Base-by-base conservation (phyloP, 371 early-diverging fungal genomes). In the Rhizomucor miehei region DNA sequence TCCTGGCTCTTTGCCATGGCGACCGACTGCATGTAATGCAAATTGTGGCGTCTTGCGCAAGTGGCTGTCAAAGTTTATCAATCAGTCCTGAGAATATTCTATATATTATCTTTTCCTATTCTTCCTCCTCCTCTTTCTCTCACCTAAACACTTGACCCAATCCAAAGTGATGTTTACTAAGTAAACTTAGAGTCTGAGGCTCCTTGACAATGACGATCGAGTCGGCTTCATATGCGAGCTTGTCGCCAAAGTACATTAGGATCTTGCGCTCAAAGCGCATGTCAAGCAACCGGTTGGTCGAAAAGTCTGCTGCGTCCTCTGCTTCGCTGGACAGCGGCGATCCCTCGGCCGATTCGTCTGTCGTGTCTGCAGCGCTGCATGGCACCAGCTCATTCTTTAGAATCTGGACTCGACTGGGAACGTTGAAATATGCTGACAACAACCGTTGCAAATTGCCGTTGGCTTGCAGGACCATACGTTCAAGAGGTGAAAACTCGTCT, bases 81-180 rank as follows among this genome's bases (percentile, higher is more conserved):
- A n/a, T n/a, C n/a, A n/a, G n/a, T n/a, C n/a, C n/a, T n/a, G n/a
- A n/a, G n/a, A n/a, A n/a, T n/a, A n/a, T n/a, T n/a, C n/a, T n/a
- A n/a, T n/a, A n/a, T n/a, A n/a, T n/a, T n/a, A n/a, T n/a, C n/a
- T n/a, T n/a, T n/a, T n/a, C n/a, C n/a, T n/a, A n/a, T n/a, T n/a
- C n/a, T n/a, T n/a, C n/a, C n/a, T n/a, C n/a, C n/a, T n/a, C n/a
- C n/a, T 39, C 47, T 53, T 39, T 17, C 10, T 47, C 47, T 50
- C 63, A 77, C 77, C 69, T 64, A 50, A 77, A 77, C 1, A 77
- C 66, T 59, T 77, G 77, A 12, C 74, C 77, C 8, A 77, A 43
- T n/a, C 77, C 74, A 24, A 63, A 73, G 50, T 73, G 69, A 44
- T 77, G 72, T 47, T 73, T 73, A 19, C 67, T 66, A 6, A 77